These are phyloP conservation scores for Golubevia pallescens DNA, from an alignment of 1,284 basidiomycete genomes.

Conservation along the genomic window DNA sequence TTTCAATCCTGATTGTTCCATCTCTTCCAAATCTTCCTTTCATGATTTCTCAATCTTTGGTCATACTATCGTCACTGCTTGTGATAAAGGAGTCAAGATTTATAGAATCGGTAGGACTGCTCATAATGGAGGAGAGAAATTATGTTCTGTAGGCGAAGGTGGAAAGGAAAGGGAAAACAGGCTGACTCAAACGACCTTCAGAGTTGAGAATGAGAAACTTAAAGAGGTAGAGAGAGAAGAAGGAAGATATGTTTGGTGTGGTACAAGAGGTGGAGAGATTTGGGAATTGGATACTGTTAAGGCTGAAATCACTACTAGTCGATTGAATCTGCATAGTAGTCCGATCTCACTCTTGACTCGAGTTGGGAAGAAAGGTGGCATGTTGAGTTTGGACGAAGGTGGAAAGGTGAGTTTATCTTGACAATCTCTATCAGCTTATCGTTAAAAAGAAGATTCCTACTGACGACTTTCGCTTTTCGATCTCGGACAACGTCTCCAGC, in stretches of 20 bases:
- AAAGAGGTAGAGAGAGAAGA: neutral
- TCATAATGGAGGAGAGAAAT: constrained; percentile 23
- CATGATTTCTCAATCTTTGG: constrained; percentile 34
- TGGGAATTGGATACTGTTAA: constrained; percentile 50
- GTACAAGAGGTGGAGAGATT: constrained; percentile 43
- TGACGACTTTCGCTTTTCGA: constrained; percentile 17
- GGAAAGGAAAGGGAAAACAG: constrained; percentile 31
- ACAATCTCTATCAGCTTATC: constrained; percentile 9
- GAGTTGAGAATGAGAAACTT: constrained; percentile 7
- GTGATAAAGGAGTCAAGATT: constrained; percentile 40
- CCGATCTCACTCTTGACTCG: constrained; percentile 38
- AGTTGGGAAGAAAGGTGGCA: constrained; percentile 32
- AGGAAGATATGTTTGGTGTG: constrained; percentile 54
- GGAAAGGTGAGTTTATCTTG: constrained; percentile 54
- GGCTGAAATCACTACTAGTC: constrained; percentile 21
- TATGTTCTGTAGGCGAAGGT: constrained; percentile 34
- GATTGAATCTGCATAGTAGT: constrained; percentile 38
- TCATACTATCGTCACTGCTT: constrained; percentile 30
- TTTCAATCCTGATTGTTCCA: constrained; percentile 27
- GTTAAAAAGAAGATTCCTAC: neutral
- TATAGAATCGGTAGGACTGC: constrained; percentile 38
- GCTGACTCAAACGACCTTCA: constrained; percentile 33
- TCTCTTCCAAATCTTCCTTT: constrained; percentile 20
- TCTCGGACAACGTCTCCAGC: too few species aligned
- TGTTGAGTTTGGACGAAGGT: constrained; percentile 52